Evolutionary conservation across 1,284 basidiomycete genomes (phyloP).

Genomic region (Cryptococcus hybrid): DNA sequence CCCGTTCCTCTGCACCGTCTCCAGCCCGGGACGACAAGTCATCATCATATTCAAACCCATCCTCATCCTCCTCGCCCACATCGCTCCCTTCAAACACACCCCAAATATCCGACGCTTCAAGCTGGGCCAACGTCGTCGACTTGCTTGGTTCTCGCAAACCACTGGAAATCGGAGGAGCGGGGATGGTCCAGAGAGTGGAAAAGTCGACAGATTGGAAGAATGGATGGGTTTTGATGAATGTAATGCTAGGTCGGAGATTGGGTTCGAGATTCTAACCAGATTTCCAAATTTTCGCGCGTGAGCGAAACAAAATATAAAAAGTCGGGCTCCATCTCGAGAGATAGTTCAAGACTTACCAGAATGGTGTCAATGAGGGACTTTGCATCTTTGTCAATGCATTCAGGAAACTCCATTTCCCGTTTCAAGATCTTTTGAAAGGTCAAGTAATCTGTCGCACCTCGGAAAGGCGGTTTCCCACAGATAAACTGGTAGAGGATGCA

Average conservation of each 20-base stretch:
- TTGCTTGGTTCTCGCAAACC: constrained; percentile 41
- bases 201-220: constrained; percentile 74
- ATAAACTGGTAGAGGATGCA: constrained; percentile 58
- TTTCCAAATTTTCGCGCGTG: no score
- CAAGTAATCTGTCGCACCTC: constrained; percentile 58
- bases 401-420: constrained; percentile 53
- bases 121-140: constrained; percentile 18
- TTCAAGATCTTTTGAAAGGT: constrained; percentile 59
- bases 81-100: constrained; percentile 43
- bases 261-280: constrained; percentile 65
- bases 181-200: constrained; percentile 66
- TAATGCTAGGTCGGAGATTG: constrained; percentile 57
- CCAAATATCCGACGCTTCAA: constrained; percentile 30
- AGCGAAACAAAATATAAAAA: no score
- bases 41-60: constrained; percentile 29
- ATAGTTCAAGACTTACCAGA: constrained; percentile 42
- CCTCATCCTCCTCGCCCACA: constrained; percentile 20
- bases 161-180: constrained; percentile 48
- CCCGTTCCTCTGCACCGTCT: no score
- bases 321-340: no score
- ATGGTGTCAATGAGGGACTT: constrained; percentile 52
- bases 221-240: constrained; percentile 66
- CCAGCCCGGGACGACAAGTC: no score
- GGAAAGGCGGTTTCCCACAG: constrained; percentile 56
- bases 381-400: constrained; percentile 52